Conservation (phyloP, 2,329 filamentous ascomycete genomes). For the Fulvia fulva region DNA sequence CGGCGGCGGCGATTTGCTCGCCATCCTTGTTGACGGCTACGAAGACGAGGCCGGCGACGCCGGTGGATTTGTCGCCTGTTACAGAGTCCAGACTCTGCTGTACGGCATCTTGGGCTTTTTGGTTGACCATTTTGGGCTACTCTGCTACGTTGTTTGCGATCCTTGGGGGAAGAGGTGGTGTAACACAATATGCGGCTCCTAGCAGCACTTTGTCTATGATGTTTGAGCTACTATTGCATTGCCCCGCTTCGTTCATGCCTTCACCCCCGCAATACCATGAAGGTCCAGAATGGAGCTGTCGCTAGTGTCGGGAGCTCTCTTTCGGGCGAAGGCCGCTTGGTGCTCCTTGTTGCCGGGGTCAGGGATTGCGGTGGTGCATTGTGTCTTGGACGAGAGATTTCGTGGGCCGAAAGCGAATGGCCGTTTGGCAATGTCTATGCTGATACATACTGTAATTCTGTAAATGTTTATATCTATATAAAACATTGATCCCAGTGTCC, state of each 20-base stretch:
- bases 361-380: not conserved
- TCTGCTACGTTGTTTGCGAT: not conserved
- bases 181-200: not conserved
- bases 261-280: not conserved
- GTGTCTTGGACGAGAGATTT: too few relatives aligned
- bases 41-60: constrained; percentile 44
- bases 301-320: not conserved
- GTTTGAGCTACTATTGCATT: not conserved
- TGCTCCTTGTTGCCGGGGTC: not conserved
- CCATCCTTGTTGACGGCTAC: constrained; percentile 45
- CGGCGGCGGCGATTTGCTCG: constrained; percentile 39
- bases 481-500: constrained; percentile 69
- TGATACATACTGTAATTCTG: not conserved
- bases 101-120: constrained; percentile 33
- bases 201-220: not conserved
- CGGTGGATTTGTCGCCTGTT: constrained; percentile 26
- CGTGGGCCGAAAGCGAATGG: not conserved
- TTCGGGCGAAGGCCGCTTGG: too few relatives aligned
- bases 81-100: constrained; percentile 36
- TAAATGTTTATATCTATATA: constrained; percentile 2
- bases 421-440: not conserved
- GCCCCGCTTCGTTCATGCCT: not conserved
- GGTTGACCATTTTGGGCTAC: constrained; percentile 16
- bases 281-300: not conserved
- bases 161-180: too few relatives aligned